phyloP scores from a whole-genome alignment of 139 green algal species.

The Chlorella ohadii region DNA sequence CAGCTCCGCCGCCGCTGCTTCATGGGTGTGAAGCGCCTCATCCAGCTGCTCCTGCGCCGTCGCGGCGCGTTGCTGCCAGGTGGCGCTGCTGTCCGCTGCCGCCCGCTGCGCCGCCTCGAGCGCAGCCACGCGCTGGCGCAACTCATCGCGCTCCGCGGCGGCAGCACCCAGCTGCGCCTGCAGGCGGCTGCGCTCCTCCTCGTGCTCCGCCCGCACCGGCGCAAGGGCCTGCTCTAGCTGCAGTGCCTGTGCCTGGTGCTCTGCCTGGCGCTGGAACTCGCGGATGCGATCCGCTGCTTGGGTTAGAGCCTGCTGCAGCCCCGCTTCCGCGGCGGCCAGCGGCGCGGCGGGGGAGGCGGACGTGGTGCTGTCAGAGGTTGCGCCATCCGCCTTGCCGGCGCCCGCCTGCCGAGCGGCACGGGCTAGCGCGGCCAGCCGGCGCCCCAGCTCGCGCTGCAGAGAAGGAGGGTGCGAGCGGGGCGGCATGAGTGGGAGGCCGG shows the following conservation, averaged over 20 bases:
- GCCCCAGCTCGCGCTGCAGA: slow-evolving; percentile 4
- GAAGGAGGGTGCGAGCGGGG: background rate
- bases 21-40: background rate
- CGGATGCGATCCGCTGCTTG: background rate
- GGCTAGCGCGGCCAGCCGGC: background rate
- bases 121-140: background rate
- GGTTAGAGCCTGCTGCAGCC: background rate
- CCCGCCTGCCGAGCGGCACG: background rate
- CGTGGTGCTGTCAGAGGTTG: background rate
- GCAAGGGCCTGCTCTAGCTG: background rate
- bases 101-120: background rate
- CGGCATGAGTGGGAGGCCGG: background rate
- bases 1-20: background rate
- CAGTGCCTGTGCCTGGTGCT: background rate
- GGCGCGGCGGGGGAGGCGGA: background rate
- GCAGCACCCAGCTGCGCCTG: background rate
- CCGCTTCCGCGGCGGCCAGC: background rate
- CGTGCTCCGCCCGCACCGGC: background rate
- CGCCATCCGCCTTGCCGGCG: background rate
- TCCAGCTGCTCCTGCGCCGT: background rate
- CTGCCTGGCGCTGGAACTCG: slow-evolving; percentile 2
- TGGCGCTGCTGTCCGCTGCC: background rate
- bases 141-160: background rate
- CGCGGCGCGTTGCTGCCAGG: background rate
- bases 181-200: background rate